A percentile compares a stretch with the other conserved stretches of the same genome.
Conservation (phyloP, 1,139 yeast species). For the Kodamaea arcana region DNA sequence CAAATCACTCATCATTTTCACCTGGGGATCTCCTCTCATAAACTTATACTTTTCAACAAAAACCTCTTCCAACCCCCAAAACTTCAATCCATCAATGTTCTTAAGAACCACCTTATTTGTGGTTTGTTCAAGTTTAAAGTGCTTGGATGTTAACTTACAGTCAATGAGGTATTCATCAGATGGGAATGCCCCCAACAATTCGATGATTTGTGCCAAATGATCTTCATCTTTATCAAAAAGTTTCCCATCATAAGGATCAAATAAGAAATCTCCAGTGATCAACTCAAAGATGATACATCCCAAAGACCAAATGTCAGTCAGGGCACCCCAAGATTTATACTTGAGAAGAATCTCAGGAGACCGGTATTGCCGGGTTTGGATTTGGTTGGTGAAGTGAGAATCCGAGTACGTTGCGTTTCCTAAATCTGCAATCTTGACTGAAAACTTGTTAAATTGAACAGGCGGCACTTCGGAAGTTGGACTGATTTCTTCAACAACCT, state of each 20-base stretch:
- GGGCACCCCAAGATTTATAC: conserved; percentile 77
- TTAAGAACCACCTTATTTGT: conserved; percentile 47
- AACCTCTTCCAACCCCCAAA: conserved; percentile 66
- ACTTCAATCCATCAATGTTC: conserved; percentile 60
- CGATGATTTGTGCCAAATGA: conserved; percentile 78
- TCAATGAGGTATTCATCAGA: conserved; percentile 41
- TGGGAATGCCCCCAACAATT: conserved; percentile 60
- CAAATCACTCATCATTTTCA: conserved; percentile 32
- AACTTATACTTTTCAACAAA: conserved; percentile 70
- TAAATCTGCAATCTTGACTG: conserved; percentile 71
- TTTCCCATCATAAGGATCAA: conserved; percentile 72
- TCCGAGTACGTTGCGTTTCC: conserved; percentile 81
- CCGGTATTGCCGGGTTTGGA: conserved; percentile 83
- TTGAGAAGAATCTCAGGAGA: conserved; percentile 71
- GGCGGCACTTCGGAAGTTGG: neutral
- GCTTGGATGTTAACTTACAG: conserved; percentile 50
- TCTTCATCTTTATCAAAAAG: conserved; percentile 73
- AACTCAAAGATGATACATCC: conserved; percentile 81
- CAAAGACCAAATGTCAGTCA: conserved; percentile 79
- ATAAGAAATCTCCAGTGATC: conserved; percentile 78
- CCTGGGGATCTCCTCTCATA: conserved; percentile 17
- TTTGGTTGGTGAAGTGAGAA: conserved; percentile 75
- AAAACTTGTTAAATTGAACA: conserved; percentile 5
- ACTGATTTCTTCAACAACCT: too few relatives aligned
- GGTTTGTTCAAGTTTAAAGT: conserved; percentile 40